A percentile compares a stretch with the other conserved stretches of the same genome.
Evolutionary conservation across 495 filamentous ascomycete species (phyloP).

Genomic region (Neohortaea acidophila): DNA sequence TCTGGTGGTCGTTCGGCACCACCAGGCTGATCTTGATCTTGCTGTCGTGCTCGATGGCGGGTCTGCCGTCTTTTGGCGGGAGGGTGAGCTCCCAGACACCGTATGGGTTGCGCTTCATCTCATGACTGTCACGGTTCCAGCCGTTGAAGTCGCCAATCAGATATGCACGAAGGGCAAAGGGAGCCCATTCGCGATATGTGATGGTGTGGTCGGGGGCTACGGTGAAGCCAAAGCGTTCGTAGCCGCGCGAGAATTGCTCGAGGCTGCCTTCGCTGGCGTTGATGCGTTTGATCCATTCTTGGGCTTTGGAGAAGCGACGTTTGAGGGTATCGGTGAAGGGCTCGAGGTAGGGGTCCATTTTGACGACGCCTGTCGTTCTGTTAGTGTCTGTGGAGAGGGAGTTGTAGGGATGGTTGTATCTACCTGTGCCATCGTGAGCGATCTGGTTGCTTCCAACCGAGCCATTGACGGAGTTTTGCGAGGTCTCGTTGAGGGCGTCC

Average conservation of each 20-base stretch:
- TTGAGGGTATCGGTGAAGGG: slow-evolving; percentile 70
- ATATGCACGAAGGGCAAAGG: slow-evolving; percentile 65
- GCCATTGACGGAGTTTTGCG: slow-evolving; percentile 22
- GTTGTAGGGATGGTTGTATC: not conserved
- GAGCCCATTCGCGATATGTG: slow-evolving; percentile 90
- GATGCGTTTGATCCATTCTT: slow-evolving; percentile 74
- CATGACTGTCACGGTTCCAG: slow-evolving; percentile 69
- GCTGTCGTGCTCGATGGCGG: slow-evolving; percentile 78
- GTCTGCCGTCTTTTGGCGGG: slow-evolving; percentile 54
- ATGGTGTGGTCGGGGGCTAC: slow-evolving; percentile 68
- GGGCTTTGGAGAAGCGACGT: slow-evolving; percentile 61
- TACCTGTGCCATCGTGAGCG: slow-evolving; percentile 40
- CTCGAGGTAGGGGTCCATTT: slow-evolving; percentile 78
- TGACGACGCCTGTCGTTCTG: slow-evolving; percentile 62
- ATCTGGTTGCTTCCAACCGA: slow-evolving; percentile 20
- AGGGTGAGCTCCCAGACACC: slow-evolving; percentile 80
- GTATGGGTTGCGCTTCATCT: slow-evolving; percentile 69
- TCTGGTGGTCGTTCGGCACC: slow-evolving; percentile 51
- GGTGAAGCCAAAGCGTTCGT: slow-evolving; percentile 72
- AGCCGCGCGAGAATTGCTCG: slow-evolving; percentile 85
- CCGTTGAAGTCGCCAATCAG: slow-evolving; percentile 96
- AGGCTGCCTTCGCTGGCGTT: slow-evolving; percentile 73
- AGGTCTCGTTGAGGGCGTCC: slow-evolving; percentile 23
- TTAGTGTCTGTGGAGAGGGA: not conserved
- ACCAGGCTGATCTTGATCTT: slow-evolving; percentile 92